Evolutionary conservation across 345 rosid genomes (phyloP), one percentile per base, ranked within the genome.

Genomic region (Kernera saxatilis): DNA sequence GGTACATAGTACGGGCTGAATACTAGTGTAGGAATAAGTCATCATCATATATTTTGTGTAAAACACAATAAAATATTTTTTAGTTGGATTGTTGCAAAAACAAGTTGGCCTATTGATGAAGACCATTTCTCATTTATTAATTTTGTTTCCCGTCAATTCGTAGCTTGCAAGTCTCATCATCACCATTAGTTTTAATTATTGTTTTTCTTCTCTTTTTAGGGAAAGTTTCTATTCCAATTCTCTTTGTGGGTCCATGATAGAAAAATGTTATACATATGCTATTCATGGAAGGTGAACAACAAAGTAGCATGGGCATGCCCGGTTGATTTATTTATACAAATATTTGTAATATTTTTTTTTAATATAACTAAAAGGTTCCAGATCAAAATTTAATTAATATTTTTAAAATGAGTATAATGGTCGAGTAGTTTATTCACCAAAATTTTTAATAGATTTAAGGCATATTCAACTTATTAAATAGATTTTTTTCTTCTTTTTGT

Each of bases 21-120:
- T n/a, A n/a, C n/a, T n/a, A n/a, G n/a, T 17, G 46, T 72, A 64
- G 57, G 70, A 64, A 46, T 46, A 73, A 45, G 71, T 36, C 77
- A 46, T 54, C 9, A n/a, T 72, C 76, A 72, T 64, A 22, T 8
- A 41, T 21, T 32, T 27, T 30, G 15, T 63, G 23, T 41, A 41
- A 11, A 32, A 62, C 27, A 51, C 17, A 29, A 50, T 59, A 21
- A 60, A 59, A 35, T 40, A 64, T 8, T n/a, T 26, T 44, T 46
- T 55, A 55, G 65, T 73, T 64, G 43, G 71, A 64, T 64, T 73
- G 49, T 45, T 64, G 71, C 65, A 27, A 23, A 27, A 23, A 64
- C 66, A 45, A 55, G 50, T 64, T 54, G 77, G 71, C 14, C 0
- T 54, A 35, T 54, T 55, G 77, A 73, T 35, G 15, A 64, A 63